phyloP scores from a whole-genome alignment of 148 eudicot species.

The Vaccinium corymbosum region DNA sequence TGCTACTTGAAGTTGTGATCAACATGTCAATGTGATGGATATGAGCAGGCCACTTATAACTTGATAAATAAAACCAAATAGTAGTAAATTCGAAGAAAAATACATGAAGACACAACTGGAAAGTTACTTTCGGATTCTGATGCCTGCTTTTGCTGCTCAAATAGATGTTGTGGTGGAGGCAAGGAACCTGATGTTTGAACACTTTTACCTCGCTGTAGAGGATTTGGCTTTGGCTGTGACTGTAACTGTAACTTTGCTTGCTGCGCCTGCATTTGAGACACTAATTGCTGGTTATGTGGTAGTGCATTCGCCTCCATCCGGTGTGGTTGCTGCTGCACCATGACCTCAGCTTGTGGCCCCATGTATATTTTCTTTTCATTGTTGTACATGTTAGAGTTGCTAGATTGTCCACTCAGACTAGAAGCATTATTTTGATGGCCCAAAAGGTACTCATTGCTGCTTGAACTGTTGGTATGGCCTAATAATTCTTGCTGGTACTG shows the following conservation, averaged over 20 bases:
- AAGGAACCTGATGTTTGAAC: neutral
- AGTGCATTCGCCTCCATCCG: slow-evolving; percentile 35
- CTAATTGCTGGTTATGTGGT: slow-evolving; percentile 35
- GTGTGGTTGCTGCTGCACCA: slow-evolving; percentile 49
- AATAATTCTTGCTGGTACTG: slow-evolving; percentile 42
- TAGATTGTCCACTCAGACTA: slow-evolving; percentile 35
- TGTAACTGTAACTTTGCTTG: neutral
- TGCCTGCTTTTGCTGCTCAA: slow-evolving; percentile 4
- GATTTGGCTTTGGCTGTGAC: neutral
- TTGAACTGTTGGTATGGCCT: slow-evolving; percentile 39
- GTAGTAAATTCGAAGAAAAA: neutral
- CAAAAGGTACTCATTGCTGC: slow-evolving; percentile 52
- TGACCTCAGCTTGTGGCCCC: slow-evolving; percentile 50
- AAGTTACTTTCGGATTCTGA: neutral
- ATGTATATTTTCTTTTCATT: slow-evolving; percentile 49
- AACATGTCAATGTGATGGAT: neutral
- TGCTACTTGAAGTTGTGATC: neutral
- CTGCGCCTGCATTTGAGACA: slow-evolving; percentile 4
- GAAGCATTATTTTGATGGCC: slow-evolving; percentile 46
- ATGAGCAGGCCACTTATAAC: neutral
- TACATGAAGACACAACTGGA: slow-evolving; percentile 15
- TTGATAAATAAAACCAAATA: neutral
- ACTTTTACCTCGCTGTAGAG: slow-evolving; percentile 15
- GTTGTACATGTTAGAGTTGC: slow-evolving; percentile 43
- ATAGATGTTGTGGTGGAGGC: slow-evolving; percentile 13